A percentile compares a stretch with the other conserved stretches of the same genome.
Evolutionary conservation across 331 rosid genomes (phyloP).

Genomic region (Arachis monticola): DNA sequence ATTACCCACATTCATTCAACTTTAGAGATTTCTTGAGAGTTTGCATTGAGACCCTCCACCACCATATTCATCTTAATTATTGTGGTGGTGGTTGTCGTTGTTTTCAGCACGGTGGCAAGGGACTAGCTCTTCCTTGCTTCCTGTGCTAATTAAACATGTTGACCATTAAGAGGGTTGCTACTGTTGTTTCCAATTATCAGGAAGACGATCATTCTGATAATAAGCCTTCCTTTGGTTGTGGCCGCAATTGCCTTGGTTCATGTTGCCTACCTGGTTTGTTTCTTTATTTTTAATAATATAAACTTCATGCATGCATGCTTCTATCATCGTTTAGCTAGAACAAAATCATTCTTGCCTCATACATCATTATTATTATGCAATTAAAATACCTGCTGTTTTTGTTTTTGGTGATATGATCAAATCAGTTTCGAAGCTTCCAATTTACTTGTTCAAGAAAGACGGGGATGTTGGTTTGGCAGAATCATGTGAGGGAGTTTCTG

Average conservation of each 20-base stretch:
- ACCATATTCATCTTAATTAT: too few species aligned
- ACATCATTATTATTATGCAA: too few species aligned
- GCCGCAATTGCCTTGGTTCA: slow-evolving; percentile 39
- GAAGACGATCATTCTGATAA: slow-evolving; percentile 31
- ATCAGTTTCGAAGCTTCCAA: slow-evolving; percentile 40
- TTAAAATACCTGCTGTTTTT: background rate
- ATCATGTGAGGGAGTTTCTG: slow-evolving; percentile 25
- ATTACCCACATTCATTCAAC: background rate
- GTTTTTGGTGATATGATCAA: background rate
- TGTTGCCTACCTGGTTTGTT: slow-evolving; percentile 40
- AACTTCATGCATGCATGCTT: too few species aligned
- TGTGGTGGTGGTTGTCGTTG: too few species aligned
- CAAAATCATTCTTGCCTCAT: too few species aligned
- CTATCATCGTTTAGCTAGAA: background rate
- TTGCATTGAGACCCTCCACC: too few species aligned
- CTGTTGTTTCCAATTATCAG: slow-evolving; percentile 43
- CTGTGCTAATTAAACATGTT: slow-evolving; percentile 17
- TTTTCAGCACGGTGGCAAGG: background rate
- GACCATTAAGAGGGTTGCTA: slow-evolving; percentile 38
- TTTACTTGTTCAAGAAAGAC: slow-evolving; percentile 37
- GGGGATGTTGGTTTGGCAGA: background rate
- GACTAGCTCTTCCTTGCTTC: background rate
- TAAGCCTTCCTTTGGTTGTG: slow-evolving; percentile 24
- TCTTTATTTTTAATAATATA: too few species aligned
- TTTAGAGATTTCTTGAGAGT: background rate